Evolutionary conservation across 257 asterid genomes (phyloP), one percentile per base, ranked within the genome.

Genomic region (Plectranthus barbatus): DNA sequence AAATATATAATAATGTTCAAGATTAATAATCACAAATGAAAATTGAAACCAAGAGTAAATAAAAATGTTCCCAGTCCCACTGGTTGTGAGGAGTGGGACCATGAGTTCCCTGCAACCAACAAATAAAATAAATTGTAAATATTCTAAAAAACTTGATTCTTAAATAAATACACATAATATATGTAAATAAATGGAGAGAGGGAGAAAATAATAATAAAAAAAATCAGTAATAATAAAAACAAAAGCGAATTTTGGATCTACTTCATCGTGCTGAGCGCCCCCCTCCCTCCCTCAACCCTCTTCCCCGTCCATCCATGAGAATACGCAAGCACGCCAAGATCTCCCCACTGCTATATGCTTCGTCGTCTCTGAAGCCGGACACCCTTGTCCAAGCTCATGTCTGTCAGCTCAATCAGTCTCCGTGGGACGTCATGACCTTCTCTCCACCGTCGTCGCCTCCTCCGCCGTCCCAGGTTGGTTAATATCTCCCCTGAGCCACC

Each of bases 341-440:
- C 24, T 76, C 83, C 4, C 72, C 83, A 0, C 53, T 79, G 7
- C 1, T 74, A 61, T 54, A 74, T 37, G 76, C 83, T 33, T 2
- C 74, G 36, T 42, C 84, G 45, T 58, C 73, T 15, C 40, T 62
- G 5, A 53, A 69, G 7, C 55, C 63, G 0, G 71, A 75, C 3
- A 6, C 63, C 24, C 10, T 40, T 19, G 5, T 56, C 19, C 78
- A 74, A 14, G 20, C 83, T 6, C 81, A 78, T 19, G 49, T 72
- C 9, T 84, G 91, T 5, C 80, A 76, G 77, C 80, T 81, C 4
- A 84, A 84, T 49, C 91, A 81, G 53, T 81, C 87, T 0, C 91
- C 87, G 44, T 84, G 97, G 98, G 98, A 91, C 80, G 88, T 77
- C 37, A 72, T 83, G 36, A 67, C 68, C 46, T 86, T 86, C 74